These are phyloP conservation scores for Ogataea glucozyma DNA, from an alignment of 805 yeast species.

Conservation along the genomic window DNA sequence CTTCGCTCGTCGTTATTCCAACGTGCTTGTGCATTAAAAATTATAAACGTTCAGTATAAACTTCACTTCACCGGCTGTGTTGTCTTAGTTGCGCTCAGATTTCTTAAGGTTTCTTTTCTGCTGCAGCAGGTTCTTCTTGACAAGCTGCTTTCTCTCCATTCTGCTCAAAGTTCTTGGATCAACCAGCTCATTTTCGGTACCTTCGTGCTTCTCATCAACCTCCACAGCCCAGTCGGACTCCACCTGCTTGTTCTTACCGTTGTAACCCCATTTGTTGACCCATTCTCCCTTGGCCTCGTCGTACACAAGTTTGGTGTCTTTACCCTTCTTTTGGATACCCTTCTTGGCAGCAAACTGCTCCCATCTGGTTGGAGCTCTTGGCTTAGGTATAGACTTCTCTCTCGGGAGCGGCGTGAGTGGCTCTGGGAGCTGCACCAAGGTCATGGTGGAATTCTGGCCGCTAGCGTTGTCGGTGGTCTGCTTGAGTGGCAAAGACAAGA, in stretches of 20 bases:
- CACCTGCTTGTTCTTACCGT: conserved; percentile 83
- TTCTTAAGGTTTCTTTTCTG: conserved; percentile 76
- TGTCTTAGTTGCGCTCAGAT: conserved; percentile 12
- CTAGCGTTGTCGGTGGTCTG: conserved; percentile 59
- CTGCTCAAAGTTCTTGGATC: conserved; percentile 87
- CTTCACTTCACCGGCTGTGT: not conserved
- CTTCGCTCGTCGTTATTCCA: not conserved
- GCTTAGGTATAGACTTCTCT: conserved; percentile 93
- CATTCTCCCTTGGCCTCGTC: conserved; percentile 91
- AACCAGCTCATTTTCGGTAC: conserved; percentile 60
- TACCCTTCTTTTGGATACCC: conserved; percentile 89
- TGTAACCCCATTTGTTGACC: conserved; percentile 99
- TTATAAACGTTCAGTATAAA: conserved; percentile 1
- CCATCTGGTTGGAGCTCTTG: conserved; percentile 94
- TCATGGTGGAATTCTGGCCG: conserved; percentile 69
- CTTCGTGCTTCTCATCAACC: conserved; percentile 67
- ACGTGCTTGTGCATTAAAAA: not conserved
- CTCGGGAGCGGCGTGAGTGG: conserved; percentile 84
- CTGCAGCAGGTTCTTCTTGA: conserved; percentile 82
- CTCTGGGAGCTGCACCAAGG: conserved; percentile 81
- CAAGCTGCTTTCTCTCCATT: conserved; percentile 77
- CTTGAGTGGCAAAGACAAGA: conserved; percentile 84
- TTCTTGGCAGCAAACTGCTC: conserved; percentile 93
- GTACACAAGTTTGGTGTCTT: conserved; percentile 82
- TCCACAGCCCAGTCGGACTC: conserved; percentile 97